Base-by-base conservation (phyloP, 2,329 filamentous ascomycete genomes). In the Magnaporthiopsis incrustans region DNA sequence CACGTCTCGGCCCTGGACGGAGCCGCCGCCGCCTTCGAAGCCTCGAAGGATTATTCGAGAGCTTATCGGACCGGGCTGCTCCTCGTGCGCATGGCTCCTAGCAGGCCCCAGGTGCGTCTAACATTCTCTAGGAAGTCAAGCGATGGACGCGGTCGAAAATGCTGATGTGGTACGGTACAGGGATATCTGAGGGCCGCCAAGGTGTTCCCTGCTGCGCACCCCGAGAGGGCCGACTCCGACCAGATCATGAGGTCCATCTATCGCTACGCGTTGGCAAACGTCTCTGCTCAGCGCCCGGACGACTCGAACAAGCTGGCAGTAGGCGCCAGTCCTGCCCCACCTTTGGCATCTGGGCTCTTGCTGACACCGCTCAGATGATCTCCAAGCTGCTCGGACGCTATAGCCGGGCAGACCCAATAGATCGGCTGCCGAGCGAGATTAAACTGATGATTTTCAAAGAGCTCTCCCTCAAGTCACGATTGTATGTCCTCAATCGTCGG, bases 121-220 rank as follows among this genome's bases (percentile, higher is more conserved):
- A 18, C 15, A 15, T 44, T 35, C 11, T 35, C 33, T 30, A 35
- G 3, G 11, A 35, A 14, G 33, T 35, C 33, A 14, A 35, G 33
- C 33, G 11, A 1, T 35, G 33, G 30, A 30, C 30, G 7, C 30
- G 4, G 30, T 30, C 3, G 57, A 58, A 27, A 30, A 27, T 15
- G 25, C 27, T 32, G 6, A 25, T 32, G 8, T 27, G 50, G 3
- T 32, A 1, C 6, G 35, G 14, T 2, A 27, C 50, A 63, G 61
- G 61, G 61, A 18, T 63, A 63, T 59, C 56, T 63, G 18, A 63
- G 61, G 15, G 15, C 61, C 2, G 61, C 56, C 38, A 63, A 63
- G 56, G 30, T 44, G 33, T 27, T 32, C n/a, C 18, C 27, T 11
- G 27, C 22, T 22, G 27, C 58, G 32, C 58, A 58, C 12, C 44